Base-by-base conservation (phyloP, 108 stramenopile genomes). In the Skeletonema menzelii region DNA sequence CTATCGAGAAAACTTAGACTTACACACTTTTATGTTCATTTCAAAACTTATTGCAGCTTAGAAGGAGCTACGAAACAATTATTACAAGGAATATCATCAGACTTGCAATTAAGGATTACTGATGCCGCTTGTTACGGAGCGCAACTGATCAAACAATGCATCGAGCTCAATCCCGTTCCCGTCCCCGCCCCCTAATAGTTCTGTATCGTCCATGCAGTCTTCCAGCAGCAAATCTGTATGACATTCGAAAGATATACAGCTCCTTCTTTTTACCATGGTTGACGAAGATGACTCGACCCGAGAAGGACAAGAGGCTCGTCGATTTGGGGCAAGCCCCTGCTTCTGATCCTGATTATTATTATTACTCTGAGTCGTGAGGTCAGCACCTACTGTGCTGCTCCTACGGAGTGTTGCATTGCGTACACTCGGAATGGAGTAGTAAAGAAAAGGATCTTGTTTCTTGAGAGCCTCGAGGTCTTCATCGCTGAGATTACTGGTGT, bases 401-500 rank as follows among this genome's bases (percentile, higher is more conserved):
- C 46, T 17, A 17, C 49, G 20, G 17, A 22, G 8, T 22, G 49
- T 8, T 46, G 14, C 14, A 42, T 15, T 42, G 2, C 4, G 57
- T 27, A 11, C 13, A 28, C 37, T 19, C 31, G 31, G 59, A 19
- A 60, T 60, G 17, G 59, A 60, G 19, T 60, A 60, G 59, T 60
- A 60, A 2, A 60, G 28, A 5, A 60, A 60, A 8, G 28, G 26
- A 13, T 60, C 59, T 31, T 31, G 32, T 24, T 31, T 35, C 59
- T 34, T 60, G 32, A 60, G 59, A 8, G 34, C 22, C 7, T 60
- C 2, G 59, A 60, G 59, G 11, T 31, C 59, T 8, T 60, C 31
- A 17, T 19, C 59, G 30, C 17, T 60, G 59, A 60, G 59, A 20
- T 60, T 2, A 0, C 28, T 35, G 2, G 19, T 17, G 28, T 60